Conservation (phyloP, 805 yeast genomes). For the Novakomyces olei region DNA sequence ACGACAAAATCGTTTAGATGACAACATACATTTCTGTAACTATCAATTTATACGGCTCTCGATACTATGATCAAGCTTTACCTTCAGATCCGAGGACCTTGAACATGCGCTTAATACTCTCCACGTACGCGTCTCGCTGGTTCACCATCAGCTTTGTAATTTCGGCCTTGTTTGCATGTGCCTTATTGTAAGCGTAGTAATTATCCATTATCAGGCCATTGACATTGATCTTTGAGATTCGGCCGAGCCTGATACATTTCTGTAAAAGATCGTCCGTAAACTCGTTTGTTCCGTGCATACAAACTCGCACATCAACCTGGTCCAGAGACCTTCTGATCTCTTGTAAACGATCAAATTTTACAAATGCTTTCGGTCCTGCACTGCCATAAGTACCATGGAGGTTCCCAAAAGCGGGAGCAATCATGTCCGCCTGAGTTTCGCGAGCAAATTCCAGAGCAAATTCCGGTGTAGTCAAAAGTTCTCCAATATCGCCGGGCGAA, state of each 20-base stretch:
- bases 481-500: constrained; percentile 4
- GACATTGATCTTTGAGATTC: constrained; percentile 5
- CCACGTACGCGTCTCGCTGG: no score
- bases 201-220: constrained; percentile 2
- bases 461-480: constrained; percentile 6
- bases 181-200: constrained; percentile 2
- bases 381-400: constrained; percentile 5
- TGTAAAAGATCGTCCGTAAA: constrained; percentile 4
- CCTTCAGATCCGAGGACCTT: no score
- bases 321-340: constrained; percentile 1
- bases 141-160: constrained; percentile 5
- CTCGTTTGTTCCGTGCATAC: constrained; percentile 6
- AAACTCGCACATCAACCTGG: constrained; percentile 3
- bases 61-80: no score
- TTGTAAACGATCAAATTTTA: constrained; percentile 5
- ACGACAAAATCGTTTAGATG: no score
- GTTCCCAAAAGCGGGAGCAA: constrained; percentile 7
- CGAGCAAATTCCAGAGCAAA: constrained; percentile 4
- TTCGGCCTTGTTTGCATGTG: constrained; percentile 1
- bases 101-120: no score
- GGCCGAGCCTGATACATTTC: constrained; percentile 4
- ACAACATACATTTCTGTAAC: no score
- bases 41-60: no score
- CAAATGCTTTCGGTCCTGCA: constrained; percentile 3
- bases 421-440: constrained; percentile 5